Evolutionary conservation across 225 moss, liverwort and hornwort genomes (phyloP).

Genomic region (Thuidium tamariscinum): DNA sequence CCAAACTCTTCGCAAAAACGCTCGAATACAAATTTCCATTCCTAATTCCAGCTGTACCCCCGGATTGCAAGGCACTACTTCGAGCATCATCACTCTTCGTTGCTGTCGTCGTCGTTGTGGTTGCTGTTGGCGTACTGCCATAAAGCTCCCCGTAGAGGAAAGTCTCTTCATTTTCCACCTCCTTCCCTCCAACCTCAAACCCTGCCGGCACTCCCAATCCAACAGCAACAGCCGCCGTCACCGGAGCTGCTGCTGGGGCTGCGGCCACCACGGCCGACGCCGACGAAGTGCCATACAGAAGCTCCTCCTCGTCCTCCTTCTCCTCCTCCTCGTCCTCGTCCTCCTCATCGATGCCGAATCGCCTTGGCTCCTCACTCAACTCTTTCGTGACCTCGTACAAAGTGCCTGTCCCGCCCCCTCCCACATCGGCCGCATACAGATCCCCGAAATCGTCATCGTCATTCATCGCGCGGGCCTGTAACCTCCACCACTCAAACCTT

Average conservation of each 20-base stretch:
- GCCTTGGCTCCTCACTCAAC: background rate
- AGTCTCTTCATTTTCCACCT: slow-evolving; percentile 86
- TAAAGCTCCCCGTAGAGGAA: slow-evolving; percentile 93
- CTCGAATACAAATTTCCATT: slow-evolving; percentile 22
- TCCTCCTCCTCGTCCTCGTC: slow-evolving; percentile 22
- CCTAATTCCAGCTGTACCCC: slow-evolving; percentile 34
- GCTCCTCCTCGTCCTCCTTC: slow-evolving; percentile 79
- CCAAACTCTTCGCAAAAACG: slow-evolving; percentile 4
- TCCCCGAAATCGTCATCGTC: slow-evolving; percentile 98
- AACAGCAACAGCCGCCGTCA: background rate
- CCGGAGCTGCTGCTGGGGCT: background rate
- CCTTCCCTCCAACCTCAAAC: slow-evolving; percentile 57
- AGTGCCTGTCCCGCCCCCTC: slow-evolving; percentile 31
- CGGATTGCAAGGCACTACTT: slow-evolving; percentile 9
- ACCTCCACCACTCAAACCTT: background rate
- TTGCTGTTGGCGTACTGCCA: slow-evolving; percentile 24
- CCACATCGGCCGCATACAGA: slow-evolving; percentile 82
- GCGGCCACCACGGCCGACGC: slow-evolving; percentile 7
- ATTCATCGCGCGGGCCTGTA: slow-evolving; percentile 43
- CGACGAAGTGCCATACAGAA: slow-evolving; percentile 61
- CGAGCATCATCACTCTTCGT: background rate
- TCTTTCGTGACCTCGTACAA: slow-evolving; percentile 36
- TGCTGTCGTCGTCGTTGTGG: background rate
- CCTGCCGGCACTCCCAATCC: slow-evolving; percentile 21
- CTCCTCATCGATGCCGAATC: slow-evolving; percentile 15